A percentile compares a stretch with the other conserved stretches of the same genome.
These are phyloP conservation scores for Boletus mariae DNA, from an alignment of 1,284 basidiomycete genomes.

Conservation along the genomic window DNA sequence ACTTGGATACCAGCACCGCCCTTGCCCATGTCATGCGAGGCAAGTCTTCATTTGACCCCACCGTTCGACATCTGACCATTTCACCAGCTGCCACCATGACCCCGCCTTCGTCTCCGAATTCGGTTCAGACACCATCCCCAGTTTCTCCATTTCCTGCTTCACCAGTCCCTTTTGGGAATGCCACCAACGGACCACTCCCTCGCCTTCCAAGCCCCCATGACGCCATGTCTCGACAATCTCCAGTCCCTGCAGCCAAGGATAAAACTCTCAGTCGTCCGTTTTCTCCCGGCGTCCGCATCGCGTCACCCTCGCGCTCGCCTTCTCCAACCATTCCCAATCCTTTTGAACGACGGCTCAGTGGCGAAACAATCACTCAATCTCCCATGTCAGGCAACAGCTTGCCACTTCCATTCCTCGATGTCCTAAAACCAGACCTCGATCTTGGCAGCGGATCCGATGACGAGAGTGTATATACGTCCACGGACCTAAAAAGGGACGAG, in stretches of 20 bases:
- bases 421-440: constrained; percentile 32
- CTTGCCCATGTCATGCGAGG: constrained; percentile 33
- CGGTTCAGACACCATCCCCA: constrained; percentile 43
- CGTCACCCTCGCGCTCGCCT: constrained; percentile 36
- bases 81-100: constrained; percentile 33
- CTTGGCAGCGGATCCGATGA: constrained; percentile 31
- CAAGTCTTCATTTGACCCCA: constrained; percentile 26
- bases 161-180: constrained; percentile 28
- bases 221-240: constrained; percentile 7
- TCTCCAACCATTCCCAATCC: constrained; percentile 34
- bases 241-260: constrained; percentile 10
- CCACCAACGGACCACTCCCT: constrained; percentile 14
- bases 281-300: constrained; percentile 26
- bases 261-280: constrained; percentile 17
- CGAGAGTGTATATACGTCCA: constrained; percentile 32
- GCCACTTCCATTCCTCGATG: constrained; percentile 43
- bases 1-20: constrained; percentile 49
- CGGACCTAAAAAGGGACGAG: constrained; percentile 22
- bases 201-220: constrained; percentile 25
- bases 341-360: constrained; percentile 32
- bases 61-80: constrained; percentile 7
- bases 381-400: constrained; percentile 21
- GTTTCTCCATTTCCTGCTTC: constrained; percentile 43
- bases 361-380: constrained; percentile 31
- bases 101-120: constrained; percentile 47